phyloP scores from a whole-genome alignment of 2,329 filamentous ascomycete genomes.

The Epichloe festucae region DNA sequence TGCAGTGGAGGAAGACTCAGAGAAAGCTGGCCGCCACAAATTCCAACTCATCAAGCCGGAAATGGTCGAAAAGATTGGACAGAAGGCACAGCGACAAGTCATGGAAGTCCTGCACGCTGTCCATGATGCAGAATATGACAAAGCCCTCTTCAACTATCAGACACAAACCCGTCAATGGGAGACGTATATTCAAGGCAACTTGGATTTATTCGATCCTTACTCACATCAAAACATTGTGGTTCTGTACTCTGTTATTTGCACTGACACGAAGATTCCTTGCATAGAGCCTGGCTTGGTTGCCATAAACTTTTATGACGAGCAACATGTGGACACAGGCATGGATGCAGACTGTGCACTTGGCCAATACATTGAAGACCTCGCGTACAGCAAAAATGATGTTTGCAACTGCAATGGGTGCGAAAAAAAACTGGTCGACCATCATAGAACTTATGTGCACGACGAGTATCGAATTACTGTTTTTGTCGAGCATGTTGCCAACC shows the following conservation, averaged over 20 bases:
- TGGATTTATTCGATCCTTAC: constrained; percentile 85
- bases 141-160: constrained; percentile 82
- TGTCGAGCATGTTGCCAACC: constrained; percentile 48
- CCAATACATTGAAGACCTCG: constrained; percentile 88
- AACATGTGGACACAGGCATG: constrained; percentile 59
- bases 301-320: constrained; percentile 87
- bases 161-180: constrained; percentile 96
- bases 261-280: constrained; percentile 84
- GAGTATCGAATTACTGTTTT: constrained; percentile 88
- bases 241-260: constrained; percentile 86
- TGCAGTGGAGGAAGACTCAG: constrained; percentile 44
- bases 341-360: constrained; percentile 84
- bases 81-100: constrained; percentile 70
- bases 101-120: constrained; percentile 91
- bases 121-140: constrained; percentile 93
- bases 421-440: constrained; percentile 83
- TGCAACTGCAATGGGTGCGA: constrained; percentile 81
- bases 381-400: constrained; percentile 58
- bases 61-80: constrained; percentile 79
- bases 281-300: constrained; percentile 82
- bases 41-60: constrained; percentile 90
- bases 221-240: constrained; percentile 95
- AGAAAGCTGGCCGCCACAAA: constrained; percentile 52
- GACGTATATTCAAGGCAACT: constrained; percentile 77
- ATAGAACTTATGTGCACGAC: constrained; percentile 93